Conservation (phyloP, 1,139 yeast species). For the Suhomyces anneliseae region DNA sequence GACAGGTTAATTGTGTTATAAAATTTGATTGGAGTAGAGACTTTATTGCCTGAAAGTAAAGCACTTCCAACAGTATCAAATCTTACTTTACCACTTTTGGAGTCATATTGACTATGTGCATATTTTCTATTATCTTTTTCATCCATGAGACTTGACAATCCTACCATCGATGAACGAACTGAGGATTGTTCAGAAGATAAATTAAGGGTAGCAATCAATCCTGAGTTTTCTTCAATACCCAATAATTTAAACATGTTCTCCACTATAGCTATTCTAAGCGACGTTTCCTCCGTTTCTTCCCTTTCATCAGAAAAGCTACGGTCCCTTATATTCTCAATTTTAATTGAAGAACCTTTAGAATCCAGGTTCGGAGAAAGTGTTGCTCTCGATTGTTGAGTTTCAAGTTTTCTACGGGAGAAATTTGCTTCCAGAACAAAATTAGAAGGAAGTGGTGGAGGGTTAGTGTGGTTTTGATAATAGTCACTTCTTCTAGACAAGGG, state of each 20-base stretch:
- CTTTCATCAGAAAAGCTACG: constrained; percentile 54
- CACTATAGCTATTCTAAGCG: constrained; percentile 66
- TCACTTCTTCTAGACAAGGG: constrained; percentile 62
- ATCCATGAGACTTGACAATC: constrained; percentile 27
- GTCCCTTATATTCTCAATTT: constrained; percentile 28
- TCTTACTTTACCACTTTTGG: constrained; percentile 19
- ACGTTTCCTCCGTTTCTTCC: constrained; percentile 76
- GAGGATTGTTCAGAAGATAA: constrained; percentile 22
- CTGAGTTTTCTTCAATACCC: constrained; percentile 56
- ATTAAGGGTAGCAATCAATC: constrained; percentile 9
- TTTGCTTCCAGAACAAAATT: constrained; percentile 9
- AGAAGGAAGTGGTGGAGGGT: constrained; percentile 8
- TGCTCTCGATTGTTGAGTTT: background rate
- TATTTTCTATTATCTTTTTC: constrained; percentile 13
- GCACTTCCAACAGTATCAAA: constrained; percentile 22
- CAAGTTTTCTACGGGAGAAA: constrained; percentile 1
- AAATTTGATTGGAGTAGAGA: constrained; percentile 24
- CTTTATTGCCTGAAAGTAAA: constrained; percentile 13
- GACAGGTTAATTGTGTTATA: constrained; percentile 31
- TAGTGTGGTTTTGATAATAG: constrained; percentile 19
- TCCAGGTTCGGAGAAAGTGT: background rate
- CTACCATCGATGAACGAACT: constrained; percentile 29
- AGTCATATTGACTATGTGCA: constrained; percentile 18
- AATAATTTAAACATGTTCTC: constrained; percentile 73
- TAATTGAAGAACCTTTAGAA: constrained; percentile 1